phyloP scores from a whole-genome alignment of 2,329 filamentous ascomycete species.

The Dothiorella sarmentorum region DNA sequence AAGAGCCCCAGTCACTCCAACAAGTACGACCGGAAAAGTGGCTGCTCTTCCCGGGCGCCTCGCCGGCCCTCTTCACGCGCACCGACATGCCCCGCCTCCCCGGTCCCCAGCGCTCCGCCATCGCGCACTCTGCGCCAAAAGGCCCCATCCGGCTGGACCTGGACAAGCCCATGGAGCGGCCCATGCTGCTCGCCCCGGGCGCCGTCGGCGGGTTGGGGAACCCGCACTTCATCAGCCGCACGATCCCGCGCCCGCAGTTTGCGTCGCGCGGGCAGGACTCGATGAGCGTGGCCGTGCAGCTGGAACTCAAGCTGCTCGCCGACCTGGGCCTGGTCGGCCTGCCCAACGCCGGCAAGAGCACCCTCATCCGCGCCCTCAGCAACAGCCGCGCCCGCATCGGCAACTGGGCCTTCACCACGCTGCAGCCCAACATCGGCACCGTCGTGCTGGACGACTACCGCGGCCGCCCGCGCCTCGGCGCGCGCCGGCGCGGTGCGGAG shows the following conservation, averaged over 20 bases:
- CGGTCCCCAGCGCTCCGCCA: constrained; percentile 53
- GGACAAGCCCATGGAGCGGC: constrained; percentile 70
- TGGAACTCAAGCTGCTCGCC: constrained; percentile 92
- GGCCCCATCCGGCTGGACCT: constrained; percentile 62
- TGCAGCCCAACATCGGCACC: constrained; percentile 93
- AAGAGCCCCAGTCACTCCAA: constrained; percentile 35
- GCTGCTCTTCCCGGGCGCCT: constrained; percentile 78
- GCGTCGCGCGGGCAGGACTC: constrained; percentile 82
- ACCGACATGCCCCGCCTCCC: constrained; percentile 58
- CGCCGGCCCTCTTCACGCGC: constrained; percentile 64
- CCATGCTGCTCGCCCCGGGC: constrained; percentile 81
- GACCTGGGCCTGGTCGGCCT: constrained; percentile 93
- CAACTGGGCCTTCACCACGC: constrained; percentile 94
- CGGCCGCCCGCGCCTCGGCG: constrained; percentile 62
- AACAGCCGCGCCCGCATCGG: constrained; percentile 87
- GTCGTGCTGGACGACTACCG: constrained; percentile 86
- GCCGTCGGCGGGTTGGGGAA: constrained; percentile 90
- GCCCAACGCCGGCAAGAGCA: constrained; percentile 95
- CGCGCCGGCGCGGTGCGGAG: constrained; percentile 42
- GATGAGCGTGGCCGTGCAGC: constrained; percentile 72
- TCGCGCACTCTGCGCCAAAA: constrained; percentile 65
- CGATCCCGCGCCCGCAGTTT: constrained; percentile 74
- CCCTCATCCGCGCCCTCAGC: constrained; percentile 79
- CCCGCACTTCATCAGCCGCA: constrained; percentile 80
- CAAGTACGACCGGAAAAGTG: constrained; percentile 63